Conservation (phyloP, 1,284 basidiomycete genomes). For the Cystobasidiaceae sp. region DNA sequence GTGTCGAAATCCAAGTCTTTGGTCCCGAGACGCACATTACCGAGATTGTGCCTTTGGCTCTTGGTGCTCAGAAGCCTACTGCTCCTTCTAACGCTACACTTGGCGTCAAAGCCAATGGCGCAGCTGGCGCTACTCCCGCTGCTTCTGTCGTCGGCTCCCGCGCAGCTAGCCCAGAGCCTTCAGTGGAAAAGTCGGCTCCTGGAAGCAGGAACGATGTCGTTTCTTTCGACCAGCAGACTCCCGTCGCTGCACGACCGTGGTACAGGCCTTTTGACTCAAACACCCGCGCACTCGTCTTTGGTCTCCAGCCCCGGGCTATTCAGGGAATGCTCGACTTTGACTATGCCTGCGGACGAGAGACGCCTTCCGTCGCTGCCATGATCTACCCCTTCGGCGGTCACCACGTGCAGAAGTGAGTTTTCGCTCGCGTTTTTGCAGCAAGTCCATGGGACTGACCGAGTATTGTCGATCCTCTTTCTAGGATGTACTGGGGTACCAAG, state of each 20-base stretch:
- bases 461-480: neutral
- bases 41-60: constrained; percentile 93
- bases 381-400: constrained; percentile 99
- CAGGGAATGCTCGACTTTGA: constrained; percentile 99
- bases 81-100: constrained; percentile 26
- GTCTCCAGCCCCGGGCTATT: constrained; percentile 97
- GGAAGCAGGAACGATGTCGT: constrained; percentile 48
- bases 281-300: constrained; percentile 94
- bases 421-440: constrained; percentile 57
- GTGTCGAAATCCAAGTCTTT: constrained; percentile 93
- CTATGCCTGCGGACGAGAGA: constrained; percentile 88
- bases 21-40: constrained; percentile 99
- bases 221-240: constrained; percentile 69
- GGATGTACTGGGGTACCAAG: constrained; percentile 88
- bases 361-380: constrained; percentile 97
- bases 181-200: neutral
- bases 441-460: too few species aligned
- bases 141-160: constrained; percentile 32
- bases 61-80: constrained; percentile 67
- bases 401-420: constrained; percentile 82
- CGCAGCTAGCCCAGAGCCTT: constrained; percentile 14
- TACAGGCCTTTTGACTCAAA: constrained; percentile 85
- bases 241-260: constrained; percentile 59
- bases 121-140: constrained; percentile 40
- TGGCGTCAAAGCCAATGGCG: constrained; percentile 31